Conservation (phyloP, 352 stramenopile species). For the Globisporangium camurandrum region DNA sequence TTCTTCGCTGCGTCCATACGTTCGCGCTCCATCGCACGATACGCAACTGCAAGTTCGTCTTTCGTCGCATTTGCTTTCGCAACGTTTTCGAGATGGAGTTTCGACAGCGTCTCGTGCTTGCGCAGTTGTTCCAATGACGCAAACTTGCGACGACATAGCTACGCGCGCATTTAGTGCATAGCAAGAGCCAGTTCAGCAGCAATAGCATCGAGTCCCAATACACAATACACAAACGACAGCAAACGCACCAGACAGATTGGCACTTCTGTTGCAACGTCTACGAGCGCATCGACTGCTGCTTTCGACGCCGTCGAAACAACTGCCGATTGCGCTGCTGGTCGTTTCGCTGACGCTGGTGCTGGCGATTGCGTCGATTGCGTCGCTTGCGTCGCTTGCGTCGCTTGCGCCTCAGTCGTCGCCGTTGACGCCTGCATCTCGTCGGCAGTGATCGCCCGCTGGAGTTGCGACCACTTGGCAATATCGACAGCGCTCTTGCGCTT, state of each 20-base stretch:
- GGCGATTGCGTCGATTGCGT: not conserved
- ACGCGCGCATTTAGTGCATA: not conserved
- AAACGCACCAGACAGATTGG: constrained; percentile 73
- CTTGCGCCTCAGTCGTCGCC: not conserved
- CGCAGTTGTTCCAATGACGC: constrained; percentile 57
- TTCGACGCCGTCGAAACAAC: constrained; percentile 1
- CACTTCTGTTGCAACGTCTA: constrained; percentile 38
- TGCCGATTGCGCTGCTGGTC: no score
- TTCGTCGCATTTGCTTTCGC: constrained; percentile 74
- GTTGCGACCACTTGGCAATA: constrained; percentile 80
- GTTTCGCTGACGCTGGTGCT: not conserved
- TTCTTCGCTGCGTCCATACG: constrained; percentile 5
- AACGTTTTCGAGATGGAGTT: constrained; percentile 69
- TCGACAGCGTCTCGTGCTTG: constrained; percentile 75
- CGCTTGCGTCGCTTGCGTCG: not conserved
- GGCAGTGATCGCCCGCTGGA: constrained; percentile 24
- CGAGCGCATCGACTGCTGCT: constrained; percentile 26
- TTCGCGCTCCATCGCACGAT: constrained; percentile 54
- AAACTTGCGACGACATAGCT: constrained; percentile 82
- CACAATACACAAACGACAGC: not conserved
- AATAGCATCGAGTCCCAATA: not conserved
- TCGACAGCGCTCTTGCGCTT: constrained; percentile 74
- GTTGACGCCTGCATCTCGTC: constrained; percentile 11
- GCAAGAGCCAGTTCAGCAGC: not conserved
- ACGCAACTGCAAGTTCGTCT: constrained; percentile 44